These are phyloP conservation scores for Rubroboletus satanas DNA, from an alignment of 768 basidiomycete genomes.

Conservation along the genomic window DNA sequence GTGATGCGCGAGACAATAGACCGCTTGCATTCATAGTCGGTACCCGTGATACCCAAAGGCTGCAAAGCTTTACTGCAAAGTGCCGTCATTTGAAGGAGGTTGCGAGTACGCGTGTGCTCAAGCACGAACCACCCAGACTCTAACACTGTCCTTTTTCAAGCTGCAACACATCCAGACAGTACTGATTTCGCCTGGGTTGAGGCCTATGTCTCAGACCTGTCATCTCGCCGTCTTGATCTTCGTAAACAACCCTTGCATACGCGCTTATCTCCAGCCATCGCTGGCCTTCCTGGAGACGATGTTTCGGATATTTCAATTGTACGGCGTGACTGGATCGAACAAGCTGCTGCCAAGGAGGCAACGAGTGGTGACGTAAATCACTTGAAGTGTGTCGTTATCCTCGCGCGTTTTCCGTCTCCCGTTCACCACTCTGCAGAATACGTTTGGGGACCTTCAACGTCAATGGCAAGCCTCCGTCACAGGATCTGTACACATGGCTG, in stretches of 20 bases:
- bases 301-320: constrained; percentile 52
- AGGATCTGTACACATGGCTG: constrained; percentile 69
- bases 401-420: not conserved
- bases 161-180: not conserved
- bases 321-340: constrained; percentile 62
- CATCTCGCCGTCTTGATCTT: constrained; percentile 41
- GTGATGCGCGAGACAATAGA: constrained; percentile 36
- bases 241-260: constrained; percentile 44
- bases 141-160: constrained; percentile 10
- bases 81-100: constrained; percentile 54
- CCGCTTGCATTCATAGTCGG: constrained; percentile 44
- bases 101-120: constrained; percentile 37
- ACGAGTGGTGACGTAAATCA: constrained; percentile 18
- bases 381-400: constrained; percentile 19
- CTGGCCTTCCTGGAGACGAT: constrained; percentile 64
- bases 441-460: constrained; percentile 84
- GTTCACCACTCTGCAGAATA: constrained; percentile 38
- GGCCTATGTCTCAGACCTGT: constrained; percentile 5
- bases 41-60: constrained; percentile 40
- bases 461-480: constrained; percentile 70
- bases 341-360: constrained; percentile 36
- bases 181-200: constrained; percentile 22
- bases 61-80: constrained; percentile 49
- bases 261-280: constrained; percentile 56
- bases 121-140: not conserved